Evolutionary conservation across 2,329 filamentous ascomycete genomes (phyloP), one percentile per base, ranked within the genome.

Genomic region (Verticillium alfalfae): DNA sequence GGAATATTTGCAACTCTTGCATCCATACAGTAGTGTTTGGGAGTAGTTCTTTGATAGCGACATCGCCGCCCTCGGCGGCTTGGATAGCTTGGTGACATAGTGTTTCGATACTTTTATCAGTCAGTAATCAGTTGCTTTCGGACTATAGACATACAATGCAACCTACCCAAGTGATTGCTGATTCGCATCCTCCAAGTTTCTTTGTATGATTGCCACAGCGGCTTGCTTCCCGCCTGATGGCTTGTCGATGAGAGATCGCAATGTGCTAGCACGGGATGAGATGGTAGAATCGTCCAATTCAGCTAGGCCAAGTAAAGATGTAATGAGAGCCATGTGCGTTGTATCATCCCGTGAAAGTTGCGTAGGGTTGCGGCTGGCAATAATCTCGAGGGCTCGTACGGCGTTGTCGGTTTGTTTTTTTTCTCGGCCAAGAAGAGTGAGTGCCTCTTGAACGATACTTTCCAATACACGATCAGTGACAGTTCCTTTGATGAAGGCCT

Each of bases 11-110:
- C 2, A 97, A 73, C 15, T 90, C 84, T 15, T 79, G 67, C 67
- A 83, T 80, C 93, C 93, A 97, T 10, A 84, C 75, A 2, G 81
- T 76, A 0, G 79, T 75, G 66, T 82, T 82, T 0, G 92, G 92
- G 41, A 95, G 78, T 5, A 94, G 73, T 12, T 81, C 78, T 63
- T 78, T 73, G 1, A 71, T 64, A 1, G 72, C 66, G 1, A 72
- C 68, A 1, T 68, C 63, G 0, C 75, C 75, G 1, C 71, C 69
- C 16, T 73, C 70, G 5, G 78, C 72, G 15, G 82, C 66, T 22
- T 75, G 70, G 8, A 74, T 63, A 1, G 80, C 80, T 67, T 84
- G 84, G 16, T 79, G 74, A 1, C 83, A 76, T 52, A 88, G 70
- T 0, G 84, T 87, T 18, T 82, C 76, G 15, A 87, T 77, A 12